Evolutionary conservation across 2,329 filamentous ascomycete genomes (phyloP), one percentile per base, ranked within the genome.

Genomic region (Ustilaginoidea virens): DNA sequence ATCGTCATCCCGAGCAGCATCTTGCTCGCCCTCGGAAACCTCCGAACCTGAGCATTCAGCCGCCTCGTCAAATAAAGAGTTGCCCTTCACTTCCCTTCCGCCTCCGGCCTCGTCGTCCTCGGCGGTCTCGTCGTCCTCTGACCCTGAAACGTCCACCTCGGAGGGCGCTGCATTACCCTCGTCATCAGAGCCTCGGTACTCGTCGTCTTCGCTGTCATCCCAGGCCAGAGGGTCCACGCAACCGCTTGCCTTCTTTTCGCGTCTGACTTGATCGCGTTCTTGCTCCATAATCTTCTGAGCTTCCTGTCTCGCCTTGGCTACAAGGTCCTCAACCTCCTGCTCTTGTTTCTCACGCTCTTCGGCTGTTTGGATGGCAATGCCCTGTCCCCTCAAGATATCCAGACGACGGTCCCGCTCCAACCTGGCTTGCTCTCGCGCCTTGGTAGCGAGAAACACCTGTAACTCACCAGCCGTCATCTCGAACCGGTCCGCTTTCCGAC

Each of bases 261-360:
- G 72, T 55, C 80, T 87, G 1, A 72, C 73, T 25, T 71, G 74
- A 17, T 69, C 76, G 37, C 74, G 74, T 54, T 98, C 90, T 27
- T 73, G 63, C 42, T 78, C 72, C 52, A 76, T 78, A 28, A 96
- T 74, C 39, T 79, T 74, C 21, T 49, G 39, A 2, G 77, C 86
- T 47, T 96, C 82, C 36, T 74, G 65, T 33, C 85, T 68, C 13
- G 86, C 87, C 43, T 77, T 85, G 27, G 87, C 78, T 16, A 96
- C 70, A 35, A 96, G 68, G 44, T 94, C 79, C 41, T 96, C 90
- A 9, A 93, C 73, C 34, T 86, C 74, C 33, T 80, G 74, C 50
- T 83, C 72, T 47, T 92, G 79, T 19, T 72, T 70, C 45, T 86
- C 80, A 13, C 81, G 73, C 49, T 98, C 86, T 51, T 94, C 87